Evolutionary conservation across 2,329 filamentous ascomycete genomes (phyloP), one percentile per base, ranked within the genome.

Genomic region (Penicillium crustosum): DNA sequence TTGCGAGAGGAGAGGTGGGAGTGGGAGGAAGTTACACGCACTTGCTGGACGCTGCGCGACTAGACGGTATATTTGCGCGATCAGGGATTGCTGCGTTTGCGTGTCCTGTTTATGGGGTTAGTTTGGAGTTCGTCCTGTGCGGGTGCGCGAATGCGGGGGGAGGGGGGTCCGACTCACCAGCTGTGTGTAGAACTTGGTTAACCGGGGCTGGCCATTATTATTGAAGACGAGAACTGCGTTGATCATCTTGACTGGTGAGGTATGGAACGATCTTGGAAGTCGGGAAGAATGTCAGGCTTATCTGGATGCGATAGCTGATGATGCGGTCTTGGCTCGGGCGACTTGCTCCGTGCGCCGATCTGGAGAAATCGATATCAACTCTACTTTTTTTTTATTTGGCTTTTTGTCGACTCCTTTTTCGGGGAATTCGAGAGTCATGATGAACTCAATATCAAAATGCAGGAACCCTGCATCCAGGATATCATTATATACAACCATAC

Each of bases 191-290:
- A 99, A 99, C 72, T 97, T 97, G 68, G 93, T 97, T 74, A 99
- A 84, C 55, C 94, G 89, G 38, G 94, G 93, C 78, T 99, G 93
- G 63, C 94, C 94, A 69, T 93, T 91, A 80, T 96, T 96, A 73
- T 99, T 99, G 82, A 99, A 99, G 74, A 99, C 93, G 65, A 99
- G 83, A 61, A 99, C 93, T 33, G 95, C 94, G 82, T 96, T 99
- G 77, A 99, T 97, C 94, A 99, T 99, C 66, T 64, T 73, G 62
- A 29, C 25, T 23, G 41, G 19, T 3, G 31, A 29, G n/a, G 17
- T 5, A 7, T 27, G 17, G 15, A 29, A 39, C 19, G 23, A 27
- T 13, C 36, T 19, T 10, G 36, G 36, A 29, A 29, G 21, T n/a
- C 19, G n/a, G 27, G 29, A 27, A 47, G 38, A 45, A 44, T n/a